phyloP scores from a whole-genome alignment of 2,329 filamentous ascomycete species.

The Blumeria graminis region DNA sequence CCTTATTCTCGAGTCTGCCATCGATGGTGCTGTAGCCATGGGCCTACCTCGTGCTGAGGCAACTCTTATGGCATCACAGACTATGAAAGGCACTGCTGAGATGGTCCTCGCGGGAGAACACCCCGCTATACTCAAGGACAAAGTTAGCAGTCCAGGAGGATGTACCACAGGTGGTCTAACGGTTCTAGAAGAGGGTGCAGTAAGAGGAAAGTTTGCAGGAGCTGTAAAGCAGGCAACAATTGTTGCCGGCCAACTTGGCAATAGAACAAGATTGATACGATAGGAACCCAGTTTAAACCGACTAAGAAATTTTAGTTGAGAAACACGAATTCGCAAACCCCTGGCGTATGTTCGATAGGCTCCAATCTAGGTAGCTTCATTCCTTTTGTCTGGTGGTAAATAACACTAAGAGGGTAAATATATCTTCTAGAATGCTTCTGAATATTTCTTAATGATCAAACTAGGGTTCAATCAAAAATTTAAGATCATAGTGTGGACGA shows the following conservation, averaged over 20 bases:
- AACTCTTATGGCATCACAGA: conserved; percentile 54
- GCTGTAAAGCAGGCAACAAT: conserved; percentile 48
- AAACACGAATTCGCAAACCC: neutral
- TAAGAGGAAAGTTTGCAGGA: conserved; percentile 40
- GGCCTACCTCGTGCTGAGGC: conserved; percentile 46
- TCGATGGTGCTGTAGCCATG: conserved; percentile 59
- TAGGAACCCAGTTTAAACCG: neutral
- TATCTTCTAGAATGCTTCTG: no score
- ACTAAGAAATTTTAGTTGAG: no score
- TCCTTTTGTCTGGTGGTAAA: neutral
- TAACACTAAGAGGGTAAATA: neutral
- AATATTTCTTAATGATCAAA: neutral
- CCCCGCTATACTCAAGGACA: conserved; percentile 49
- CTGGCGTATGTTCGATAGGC: neutral
- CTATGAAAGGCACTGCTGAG: conserved; percentile 48
- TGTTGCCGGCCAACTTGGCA: conserved; percentile 40
- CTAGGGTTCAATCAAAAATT: neutral
- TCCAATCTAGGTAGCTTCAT: no score
- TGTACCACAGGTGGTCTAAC: conserved; percentile 54
- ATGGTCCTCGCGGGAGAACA: conserved; percentile 48
- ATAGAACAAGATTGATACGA: conserved; percentile 8
- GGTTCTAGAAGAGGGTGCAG: conserved; percentile 47
- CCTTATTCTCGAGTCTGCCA: conserved; percentile 48
- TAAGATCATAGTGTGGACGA: neutral
- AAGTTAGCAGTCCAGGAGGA: conserved; percentile 54